Evolutionary conservation across 2,329 filamentous ascomycete genomes (phyloP).

Genomic region (Microcyclosporella mali): DNA sequence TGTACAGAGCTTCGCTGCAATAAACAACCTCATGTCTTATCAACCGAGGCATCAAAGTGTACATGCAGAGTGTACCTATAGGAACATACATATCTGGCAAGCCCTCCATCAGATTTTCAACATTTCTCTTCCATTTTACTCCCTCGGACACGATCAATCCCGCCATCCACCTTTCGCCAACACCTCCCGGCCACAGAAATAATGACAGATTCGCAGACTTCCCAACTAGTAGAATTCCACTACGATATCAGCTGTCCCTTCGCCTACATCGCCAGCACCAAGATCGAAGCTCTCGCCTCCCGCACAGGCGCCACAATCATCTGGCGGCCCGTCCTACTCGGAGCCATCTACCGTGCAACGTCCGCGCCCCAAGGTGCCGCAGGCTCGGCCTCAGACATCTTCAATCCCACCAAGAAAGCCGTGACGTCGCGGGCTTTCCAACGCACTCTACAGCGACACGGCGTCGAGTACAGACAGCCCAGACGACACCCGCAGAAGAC

Average conservation of each 20-base stretch:
- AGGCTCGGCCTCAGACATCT: constrained; percentile 21
- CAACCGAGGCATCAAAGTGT: too few species aligned
- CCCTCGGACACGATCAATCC: too few species aligned
- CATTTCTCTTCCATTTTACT: too few species aligned
- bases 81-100: too few species aligned
- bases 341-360: constrained; percentile 22
- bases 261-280: constrained; percentile 21
- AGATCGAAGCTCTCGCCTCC: constrained; percentile 17
- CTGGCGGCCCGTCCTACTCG: constrained; percentile 21
- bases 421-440: constrained; percentile 16
- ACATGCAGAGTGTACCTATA: too few species aligned
- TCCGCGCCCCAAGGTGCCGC: constrained; percentile 21
- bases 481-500: constrained; percentile 21
- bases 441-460: constrained; percentile 13
- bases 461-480: constrained; percentile 15
- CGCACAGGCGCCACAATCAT: constrained; percentile 14
- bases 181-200: too few species aligned
- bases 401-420: constrained; percentile 22
- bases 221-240: too few species aligned
- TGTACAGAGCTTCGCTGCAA: too few species aligned
- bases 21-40: too few species aligned
- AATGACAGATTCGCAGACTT: too few species aligned
- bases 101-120: too few species aligned
- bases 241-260: constrained; percentile 17
- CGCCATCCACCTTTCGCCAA: too few species aligned